A percentile compares a stretch with the other conserved stretches of the same genome.
Evolutionary conservation across 2,329 filamentous ascomycete genomes (phyloP).

Genomic region (Ceratocystis huliohia): DNA sequence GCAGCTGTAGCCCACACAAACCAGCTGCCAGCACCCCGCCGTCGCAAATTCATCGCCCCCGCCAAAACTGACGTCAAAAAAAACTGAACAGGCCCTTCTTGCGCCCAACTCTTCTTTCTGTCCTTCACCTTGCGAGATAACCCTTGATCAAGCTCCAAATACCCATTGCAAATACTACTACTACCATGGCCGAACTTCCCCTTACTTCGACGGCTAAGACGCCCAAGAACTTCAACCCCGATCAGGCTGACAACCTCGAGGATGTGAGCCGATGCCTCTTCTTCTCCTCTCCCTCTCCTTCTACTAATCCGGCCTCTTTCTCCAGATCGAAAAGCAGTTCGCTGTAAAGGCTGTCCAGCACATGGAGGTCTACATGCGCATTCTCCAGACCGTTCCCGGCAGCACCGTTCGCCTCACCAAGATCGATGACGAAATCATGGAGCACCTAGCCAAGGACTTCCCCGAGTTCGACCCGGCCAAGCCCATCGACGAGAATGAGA

Average conservation of each 20-base stretch:
- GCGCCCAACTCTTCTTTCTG: not conserved
- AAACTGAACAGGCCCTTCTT: not conserved
- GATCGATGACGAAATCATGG: slow-evolving; percentile 87
- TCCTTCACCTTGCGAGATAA: not conserved
- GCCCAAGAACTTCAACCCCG: slow-evolving; percentile 37
- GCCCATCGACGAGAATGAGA: slow-evolving; percentile 77
- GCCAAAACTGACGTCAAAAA: slow-evolving; percentile 16
- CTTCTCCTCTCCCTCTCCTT: slow-evolving; percentile 2
- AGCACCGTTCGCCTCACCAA: slow-evolving; percentile 85
- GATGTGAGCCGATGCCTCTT: slow-evolving; percentile 34
- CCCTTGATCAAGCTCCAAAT: not conserved
- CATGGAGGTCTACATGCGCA: slow-evolving; percentile 92
- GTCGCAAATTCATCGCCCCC: slow-evolving; percentile 14
- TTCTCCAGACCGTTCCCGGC: slow-evolving; percentile 80
- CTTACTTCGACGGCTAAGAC: slow-evolving; percentile 13
- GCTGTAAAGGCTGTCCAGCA: slow-evolving; percentile 96
- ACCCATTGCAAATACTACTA: not conserved
- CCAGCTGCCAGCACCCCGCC: slow-evolving; percentile 16
- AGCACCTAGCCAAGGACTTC: slow-evolving; percentile 76
- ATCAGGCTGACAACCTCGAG: slow-evolving; percentile 43
- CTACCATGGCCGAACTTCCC: slow-evolving; percentile 18
- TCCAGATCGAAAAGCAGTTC: slow-evolving; percentile 95
- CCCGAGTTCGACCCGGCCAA: slow-evolving; percentile 79
- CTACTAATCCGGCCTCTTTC: not conserved
- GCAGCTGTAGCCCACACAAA: not conserved